phyloP scores from a whole-genome alignment of 305 asterid genomes.

The Nicotiana rustica region DNA sequence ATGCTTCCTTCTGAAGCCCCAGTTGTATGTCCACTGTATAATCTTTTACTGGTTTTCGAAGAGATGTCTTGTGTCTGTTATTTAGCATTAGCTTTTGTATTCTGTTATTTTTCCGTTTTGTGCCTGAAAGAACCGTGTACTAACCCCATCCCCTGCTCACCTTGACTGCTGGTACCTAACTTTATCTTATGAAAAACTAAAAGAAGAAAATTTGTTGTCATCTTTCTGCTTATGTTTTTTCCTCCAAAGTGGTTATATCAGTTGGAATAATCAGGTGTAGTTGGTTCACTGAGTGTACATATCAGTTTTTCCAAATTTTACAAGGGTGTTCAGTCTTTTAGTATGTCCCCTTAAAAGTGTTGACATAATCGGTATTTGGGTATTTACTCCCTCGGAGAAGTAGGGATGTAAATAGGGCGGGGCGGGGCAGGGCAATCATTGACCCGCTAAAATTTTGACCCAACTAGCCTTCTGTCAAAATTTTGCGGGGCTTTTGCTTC shows the following conservation, averaged over 20 bases:
- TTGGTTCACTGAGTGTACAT: not conserved
- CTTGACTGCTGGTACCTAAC: slow-evolving; percentile 2
- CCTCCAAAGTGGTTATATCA: not conserved
- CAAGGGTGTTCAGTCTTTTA: not conserved
- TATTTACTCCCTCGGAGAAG: not conserved
- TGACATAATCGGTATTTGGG: not conserved
- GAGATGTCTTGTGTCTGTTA: slow-evolving; percentile 10
- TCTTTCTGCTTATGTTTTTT: slow-evolving; percentile 18
- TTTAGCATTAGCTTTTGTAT: slow-evolving; percentile 22
- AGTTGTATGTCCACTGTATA: slow-evolving; percentile 25
- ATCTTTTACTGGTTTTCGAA: not conserved
- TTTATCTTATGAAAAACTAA: slow-evolving; percentile 10
- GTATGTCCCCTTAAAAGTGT: not conserved
- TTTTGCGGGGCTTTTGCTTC: too few relatives aligned
- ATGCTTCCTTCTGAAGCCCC: slow-evolving; percentile 9
- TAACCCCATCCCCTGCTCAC: not conserved
- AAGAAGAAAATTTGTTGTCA: slow-evolving; percentile 10
- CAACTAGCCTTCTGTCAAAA: too few relatives aligned
- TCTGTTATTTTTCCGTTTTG: not conserved
- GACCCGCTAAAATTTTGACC: too few relatives aligned
- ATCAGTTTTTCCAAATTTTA: too few relatives aligned
- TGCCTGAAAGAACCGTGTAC: slow-evolving; percentile 29
- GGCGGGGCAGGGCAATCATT: too few relatives aligned
- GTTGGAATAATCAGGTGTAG: not conserved
- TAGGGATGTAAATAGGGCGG: too few relatives aligned